Evolutionary conservation across 83 land plant species (phyloP).

Genomic region (Diphasiastrum complanatum): DNA sequence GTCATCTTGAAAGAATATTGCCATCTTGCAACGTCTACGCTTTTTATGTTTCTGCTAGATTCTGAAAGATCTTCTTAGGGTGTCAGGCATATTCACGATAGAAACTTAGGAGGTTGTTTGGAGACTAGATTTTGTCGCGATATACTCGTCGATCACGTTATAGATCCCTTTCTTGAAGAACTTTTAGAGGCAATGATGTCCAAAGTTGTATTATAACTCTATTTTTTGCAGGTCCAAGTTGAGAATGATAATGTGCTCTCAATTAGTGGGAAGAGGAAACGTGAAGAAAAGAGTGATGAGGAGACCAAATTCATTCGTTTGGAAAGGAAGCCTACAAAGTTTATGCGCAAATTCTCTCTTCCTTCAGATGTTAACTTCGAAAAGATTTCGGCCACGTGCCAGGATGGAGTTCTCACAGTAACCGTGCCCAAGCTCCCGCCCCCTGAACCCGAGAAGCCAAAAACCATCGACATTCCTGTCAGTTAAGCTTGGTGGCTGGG

Average conservation of each 20-base stretch:
- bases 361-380: constrained; percentile 20
- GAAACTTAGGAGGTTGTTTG: no score
- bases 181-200: neutral
- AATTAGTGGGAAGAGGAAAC: constrained; percentile 19
- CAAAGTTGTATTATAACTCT: neutral
- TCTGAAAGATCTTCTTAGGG: no score
- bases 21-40: no score
- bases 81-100: no score
- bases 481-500: no score
- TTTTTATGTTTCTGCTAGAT: no score
- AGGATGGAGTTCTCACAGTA: constrained; percentile 23
- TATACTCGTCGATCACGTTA: no score
- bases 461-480: constrained; percentile 12
- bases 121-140: no score
- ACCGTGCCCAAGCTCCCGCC: constrained; percentile 21
- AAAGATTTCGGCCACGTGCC: constrained; percentile 7
- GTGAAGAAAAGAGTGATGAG: constrained; percentile 13
- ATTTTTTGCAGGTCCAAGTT: constrained; percentile 21
- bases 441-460: constrained; percentile 21
- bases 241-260: constrained; percentile 23
- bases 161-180: neutral
- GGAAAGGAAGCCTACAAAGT: constrained; percentile 4
- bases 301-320: constrained; percentile 12
- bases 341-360: constrained; percentile 22
- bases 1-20: no score